phyloP scores from a whole-genome alignment of 257 asterid species.

The Jaltomata sinuosa region DNA sequence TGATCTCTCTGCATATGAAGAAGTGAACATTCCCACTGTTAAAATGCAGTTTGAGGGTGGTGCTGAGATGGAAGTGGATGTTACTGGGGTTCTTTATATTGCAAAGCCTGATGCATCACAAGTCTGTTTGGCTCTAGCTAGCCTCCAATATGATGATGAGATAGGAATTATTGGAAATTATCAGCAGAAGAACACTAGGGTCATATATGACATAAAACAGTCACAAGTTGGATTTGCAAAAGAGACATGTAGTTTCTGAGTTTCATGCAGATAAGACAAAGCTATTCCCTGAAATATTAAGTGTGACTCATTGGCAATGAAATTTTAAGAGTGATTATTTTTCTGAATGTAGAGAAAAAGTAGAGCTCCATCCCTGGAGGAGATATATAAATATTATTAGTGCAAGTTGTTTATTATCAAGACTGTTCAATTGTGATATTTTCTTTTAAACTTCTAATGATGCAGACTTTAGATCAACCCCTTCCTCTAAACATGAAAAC shows the following conservation, averaged over 20 bases:
- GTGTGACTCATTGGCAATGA: background rate
- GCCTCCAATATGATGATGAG: constrained; percentile 64
- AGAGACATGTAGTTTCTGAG: constrained; percentile 46
- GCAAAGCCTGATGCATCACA: constrained; percentile 67
- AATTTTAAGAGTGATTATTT: background rate
- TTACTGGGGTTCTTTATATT: constrained; percentile 51
- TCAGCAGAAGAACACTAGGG: constrained; percentile 83
- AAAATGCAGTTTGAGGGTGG: constrained; percentile 53
- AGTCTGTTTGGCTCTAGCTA: constrained; percentile 85
- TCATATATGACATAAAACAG: constrained; percentile 56
- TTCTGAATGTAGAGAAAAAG: background rate
- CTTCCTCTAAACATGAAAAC: no score
- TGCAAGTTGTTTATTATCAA: background rate
- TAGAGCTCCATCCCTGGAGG: background rate
- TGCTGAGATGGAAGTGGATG: constrained; percentile 64
- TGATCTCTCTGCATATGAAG: constrained; percentile 54
- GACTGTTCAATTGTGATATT: background rate
- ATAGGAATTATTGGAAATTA: constrained; percentile 80
- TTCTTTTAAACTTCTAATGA: background rate
- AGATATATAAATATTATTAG: background rate
- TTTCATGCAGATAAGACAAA: constrained; percentile 19
- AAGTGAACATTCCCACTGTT: constrained; percentile 56
- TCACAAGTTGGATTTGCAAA: constrained; percentile 68
- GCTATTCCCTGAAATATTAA: background rate
- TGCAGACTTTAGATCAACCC: no score